Percentiles rank a stretch among this genome's conserved stretches.
Conservation (phyloP, 257 asterid species). For the Salvia splendens region DNA sequence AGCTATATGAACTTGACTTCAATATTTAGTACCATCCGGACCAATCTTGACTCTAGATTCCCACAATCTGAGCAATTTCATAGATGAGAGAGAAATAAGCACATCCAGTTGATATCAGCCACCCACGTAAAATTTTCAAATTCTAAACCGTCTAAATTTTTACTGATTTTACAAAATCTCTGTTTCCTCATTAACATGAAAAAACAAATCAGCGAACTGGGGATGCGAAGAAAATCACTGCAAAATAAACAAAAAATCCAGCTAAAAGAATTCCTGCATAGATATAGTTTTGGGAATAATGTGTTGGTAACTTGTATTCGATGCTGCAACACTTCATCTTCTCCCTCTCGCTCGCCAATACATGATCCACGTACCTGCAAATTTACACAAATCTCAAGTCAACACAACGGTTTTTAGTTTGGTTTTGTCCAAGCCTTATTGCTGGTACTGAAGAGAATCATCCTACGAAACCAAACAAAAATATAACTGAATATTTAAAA, state of each 20-base stretch:
- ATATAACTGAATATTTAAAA: too few relatives aligned
- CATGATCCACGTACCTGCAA: constrained; percentile 86
- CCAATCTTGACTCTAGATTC: too few relatives aligned
- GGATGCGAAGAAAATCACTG: constrained; percentile 84
- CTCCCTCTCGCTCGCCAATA: constrained; percentile 71
- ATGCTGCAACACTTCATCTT: constrained; percentile 92
- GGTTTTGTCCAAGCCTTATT: too few relatives aligned
- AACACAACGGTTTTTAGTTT: too few relatives aligned
- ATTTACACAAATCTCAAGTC: not conserved
- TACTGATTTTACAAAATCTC: constrained; percentile 23
- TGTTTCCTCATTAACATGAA: not conserved
- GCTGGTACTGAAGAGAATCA: too few relatives aligned
- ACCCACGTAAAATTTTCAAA: not conserved
- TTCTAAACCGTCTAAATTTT: constrained; percentile 26
- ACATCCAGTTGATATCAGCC: not conserved
- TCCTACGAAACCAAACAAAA: too few relatives aligned
- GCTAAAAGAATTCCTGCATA: constrained; percentile 97
- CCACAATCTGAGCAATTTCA: too few relatives aligned
- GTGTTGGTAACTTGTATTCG: constrained; percentile 72
- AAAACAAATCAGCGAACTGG: constrained; percentile 57
- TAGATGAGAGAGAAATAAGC: too few relatives aligned
- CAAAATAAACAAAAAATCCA: constrained; percentile 84
- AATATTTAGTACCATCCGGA: too few relatives aligned
- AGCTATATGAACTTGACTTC: too few relatives aligned
- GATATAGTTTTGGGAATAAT: constrained; percentile 68